Percentiles rank a stretch among this genome's conserved stretches.
phyloP scores from a whole-genome alignment of 495 filamentous ascomycete species.

The Penicillium nucicola region DNA sequence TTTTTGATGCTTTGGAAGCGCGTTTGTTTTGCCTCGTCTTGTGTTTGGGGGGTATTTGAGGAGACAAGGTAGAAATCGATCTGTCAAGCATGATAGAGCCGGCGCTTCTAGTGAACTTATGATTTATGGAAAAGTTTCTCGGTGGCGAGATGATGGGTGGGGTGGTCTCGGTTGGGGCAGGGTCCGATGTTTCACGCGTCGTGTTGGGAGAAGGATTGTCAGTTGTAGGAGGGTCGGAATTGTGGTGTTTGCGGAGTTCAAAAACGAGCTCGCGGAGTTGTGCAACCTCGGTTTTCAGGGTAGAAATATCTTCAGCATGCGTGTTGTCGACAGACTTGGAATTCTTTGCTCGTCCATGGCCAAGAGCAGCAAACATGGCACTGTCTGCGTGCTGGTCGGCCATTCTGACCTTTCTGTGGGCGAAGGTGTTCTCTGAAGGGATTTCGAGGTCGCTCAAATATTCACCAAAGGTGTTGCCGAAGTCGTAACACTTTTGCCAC shows the following conservation, averaged over 20 bases:
- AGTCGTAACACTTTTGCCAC: conserved; percentile 38
- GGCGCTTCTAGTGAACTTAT: not conserved
- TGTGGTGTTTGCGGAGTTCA: conserved; percentile 25
- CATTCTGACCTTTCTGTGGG: conserved; percentile 18
- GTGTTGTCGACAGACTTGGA: not conserved
- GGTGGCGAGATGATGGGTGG: not conserved
- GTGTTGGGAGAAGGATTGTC: conserved; percentile 1
- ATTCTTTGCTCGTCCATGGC: conserved; percentile 1
- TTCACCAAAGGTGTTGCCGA: conserved; percentile 26
- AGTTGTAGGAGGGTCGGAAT: conserved; percentile 12
- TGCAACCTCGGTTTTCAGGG: conserved; percentile 30
- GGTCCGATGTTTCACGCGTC: not conserved
- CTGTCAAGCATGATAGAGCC: not conserved
- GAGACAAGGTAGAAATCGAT: not conserved
- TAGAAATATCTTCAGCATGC: conserved; percentile 24
- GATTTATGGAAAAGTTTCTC: not conserved
- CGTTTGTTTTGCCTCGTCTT: not conserved
- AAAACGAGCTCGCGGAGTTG: conserved; percentile 35
- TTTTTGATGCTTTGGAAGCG: not conserved
- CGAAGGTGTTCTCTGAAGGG: conserved; percentile 9
- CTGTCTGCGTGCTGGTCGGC: conserved; percentile 26
- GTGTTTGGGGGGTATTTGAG: conserved; percentile 1
- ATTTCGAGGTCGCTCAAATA: conserved; percentile 21
- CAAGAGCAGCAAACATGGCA: conserved; percentile 22
- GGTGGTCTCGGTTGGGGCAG: not conserved